phyloP scores from a whole-genome alignment of 2,329 filamentous ascomycete genomes.

The Ophiostoma himal-ulmi region DNA sequence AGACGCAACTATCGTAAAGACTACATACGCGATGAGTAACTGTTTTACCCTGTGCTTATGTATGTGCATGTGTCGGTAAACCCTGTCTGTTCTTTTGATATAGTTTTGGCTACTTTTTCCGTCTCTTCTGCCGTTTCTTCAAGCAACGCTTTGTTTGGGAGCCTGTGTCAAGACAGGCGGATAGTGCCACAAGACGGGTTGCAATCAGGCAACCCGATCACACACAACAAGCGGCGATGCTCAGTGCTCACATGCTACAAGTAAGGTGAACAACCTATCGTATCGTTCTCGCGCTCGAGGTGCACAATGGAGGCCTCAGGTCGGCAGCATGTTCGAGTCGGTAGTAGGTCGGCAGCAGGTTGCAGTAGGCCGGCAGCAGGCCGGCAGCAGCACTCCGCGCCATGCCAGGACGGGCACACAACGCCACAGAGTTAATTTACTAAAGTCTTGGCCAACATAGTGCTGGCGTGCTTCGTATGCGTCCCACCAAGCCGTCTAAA shows the following conservation, averaged over 20 bases:
- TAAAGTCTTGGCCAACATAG: background rate
- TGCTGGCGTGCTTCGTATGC: background rate
- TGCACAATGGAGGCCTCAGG: background rate
- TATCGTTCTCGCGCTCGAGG: background rate
- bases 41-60: background rate
- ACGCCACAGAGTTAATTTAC: background rate
- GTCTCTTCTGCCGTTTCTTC: background rate
- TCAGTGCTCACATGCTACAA: background rate
- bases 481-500: background rate
- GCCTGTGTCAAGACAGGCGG: background rate
- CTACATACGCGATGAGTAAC: slow-evolving; percentile 1
- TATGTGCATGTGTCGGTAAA: background rate
- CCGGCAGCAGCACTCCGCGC: background rate
- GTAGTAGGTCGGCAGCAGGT: too few species aligned
- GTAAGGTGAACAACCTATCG: background rate
- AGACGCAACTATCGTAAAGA: background rate
- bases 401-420: background rate
- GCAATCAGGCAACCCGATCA: background rate
- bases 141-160: background rate
- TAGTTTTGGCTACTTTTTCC: background rate
- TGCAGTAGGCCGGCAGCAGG: background rate
- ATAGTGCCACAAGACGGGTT: background rate
- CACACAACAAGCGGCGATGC: background rate
- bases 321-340: background rate
- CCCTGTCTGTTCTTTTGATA: background rate